Conservation (phyloP, 352 stramenopile genomes). For the Blastocystis hominis region DNA sequence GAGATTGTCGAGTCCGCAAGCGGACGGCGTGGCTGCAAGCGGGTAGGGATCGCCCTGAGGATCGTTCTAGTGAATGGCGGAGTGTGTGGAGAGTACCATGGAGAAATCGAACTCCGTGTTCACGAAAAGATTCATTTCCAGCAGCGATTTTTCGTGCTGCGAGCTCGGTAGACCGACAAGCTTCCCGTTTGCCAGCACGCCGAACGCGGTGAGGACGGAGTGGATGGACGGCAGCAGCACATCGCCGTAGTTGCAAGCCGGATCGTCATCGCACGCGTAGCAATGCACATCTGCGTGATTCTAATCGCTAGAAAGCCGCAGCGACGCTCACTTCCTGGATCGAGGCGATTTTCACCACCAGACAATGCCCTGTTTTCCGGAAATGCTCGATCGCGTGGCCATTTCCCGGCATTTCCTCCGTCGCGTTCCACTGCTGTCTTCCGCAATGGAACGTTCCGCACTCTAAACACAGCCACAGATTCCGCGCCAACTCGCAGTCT, state of each 20-base stretch:
- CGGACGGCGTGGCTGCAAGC: slow-evolving; percentile 76
- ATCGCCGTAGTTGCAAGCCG: slow-evolving; percentile 24
- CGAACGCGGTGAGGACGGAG: neutral
- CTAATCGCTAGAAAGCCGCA: neutral
- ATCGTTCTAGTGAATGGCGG: slow-evolving; percentile 69
- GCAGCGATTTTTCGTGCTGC: slow-evolving; percentile 97
- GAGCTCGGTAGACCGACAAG: slow-evolving; percentile 77
- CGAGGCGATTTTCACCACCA: slow-evolving; percentile 93
- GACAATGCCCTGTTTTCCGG: slow-evolving; percentile 82
- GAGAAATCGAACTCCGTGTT: slow-evolving; percentile 96
- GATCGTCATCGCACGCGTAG: neutral
- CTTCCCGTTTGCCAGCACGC: slow-evolving; percentile 73
- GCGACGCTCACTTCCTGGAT: neutral
- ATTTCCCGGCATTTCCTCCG: slow-evolving; percentile 68
- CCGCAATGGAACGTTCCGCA: slow-evolving; percentile 69
- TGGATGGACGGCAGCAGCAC: neutral
- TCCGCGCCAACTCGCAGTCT: slow-evolving; percentile 85
- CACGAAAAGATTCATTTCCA: slow-evolving; percentile 88
- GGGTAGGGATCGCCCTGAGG: slow-evolving; percentile 83
- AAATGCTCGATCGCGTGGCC: slow-evolving; percentile 90
- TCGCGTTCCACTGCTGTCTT: slow-evolving; percentile 66
- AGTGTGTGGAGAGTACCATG: slow-evolving; percentile 58
- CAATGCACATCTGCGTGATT: neutral
- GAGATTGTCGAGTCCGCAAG: slow-evolving; percentile 93
- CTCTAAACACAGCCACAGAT: slow-evolving; percentile 97